Evolutionary conservation across 2,329 filamentous ascomycete genomes (phyloP), one percentile per base, ranked within the genome.

Genomic region (Albophoma yamanashiensis): DNA sequence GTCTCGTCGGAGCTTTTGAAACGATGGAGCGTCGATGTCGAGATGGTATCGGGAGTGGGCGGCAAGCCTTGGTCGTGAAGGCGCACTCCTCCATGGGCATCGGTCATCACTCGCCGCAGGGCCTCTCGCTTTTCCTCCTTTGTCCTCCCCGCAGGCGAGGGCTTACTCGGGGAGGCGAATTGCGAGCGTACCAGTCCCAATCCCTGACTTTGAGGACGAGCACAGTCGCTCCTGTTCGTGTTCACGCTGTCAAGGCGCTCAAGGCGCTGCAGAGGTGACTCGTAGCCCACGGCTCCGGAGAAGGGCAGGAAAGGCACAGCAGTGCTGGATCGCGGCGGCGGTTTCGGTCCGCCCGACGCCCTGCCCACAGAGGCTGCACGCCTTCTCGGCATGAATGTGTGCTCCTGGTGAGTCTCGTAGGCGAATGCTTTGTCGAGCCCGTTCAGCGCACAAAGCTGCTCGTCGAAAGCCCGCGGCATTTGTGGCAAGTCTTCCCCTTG

Each of bases 41-140:
- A 83, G 25, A 84, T 81, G 0, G 83, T 85, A 64, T 85, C 82
- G 0, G 83, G 83, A 0, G 83, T 85, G 0, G 83, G 83, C 12
- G 83, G 83, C 1, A 85, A 71, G 22, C 70, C 71, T 22, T 78
- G 76, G 6, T 77, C 74, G 58, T 76, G 73, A 1, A 76, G 61
- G 65, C 74, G 71, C 45, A 74, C 77, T 62, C 71, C 73, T 62
- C 66, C 74, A 62, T 60, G 73, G 67, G 74, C 74, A 38, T 81
- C 78, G 0, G 81, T 83, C 38, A 78, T 66, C 8, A 84, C 81
- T 50, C 71, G 76, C 12, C 80, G 75, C 15, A 82, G 64, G 0
- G 76, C 73, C 17, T 80, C 76, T 47, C 77, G 72, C 68, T 81
- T 82, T 59, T 80, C 77, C 27, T 80, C 74, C 56, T 75, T 79